Percentiles rank a stretch among this genome's conserved stretches.
phyloP scores from a whole-genome alignment of 257 asterid species.

The Craterostigma plantagineum region DNA sequence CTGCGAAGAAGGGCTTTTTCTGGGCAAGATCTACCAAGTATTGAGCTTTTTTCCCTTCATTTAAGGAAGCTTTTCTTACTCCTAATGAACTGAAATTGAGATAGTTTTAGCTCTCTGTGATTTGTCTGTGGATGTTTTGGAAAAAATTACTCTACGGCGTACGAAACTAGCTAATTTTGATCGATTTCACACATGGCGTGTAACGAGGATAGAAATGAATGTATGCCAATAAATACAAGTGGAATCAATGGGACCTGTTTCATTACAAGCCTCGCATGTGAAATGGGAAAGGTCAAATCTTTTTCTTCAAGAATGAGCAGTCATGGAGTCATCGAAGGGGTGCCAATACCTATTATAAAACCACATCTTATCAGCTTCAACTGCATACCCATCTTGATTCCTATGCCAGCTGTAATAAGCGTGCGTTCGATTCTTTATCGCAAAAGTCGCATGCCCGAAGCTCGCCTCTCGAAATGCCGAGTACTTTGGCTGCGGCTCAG shows the following conservation, averaged over 20 bases:
- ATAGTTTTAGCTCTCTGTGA: no score
- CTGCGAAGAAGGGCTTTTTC: constrained; percentile 33
- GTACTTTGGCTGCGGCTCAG: constrained; percentile 36
- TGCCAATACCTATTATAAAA: constrained; percentile 37
- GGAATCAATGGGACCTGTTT: no score
- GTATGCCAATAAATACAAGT: no score
- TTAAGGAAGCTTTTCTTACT: no score
- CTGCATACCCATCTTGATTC: constrained; percentile 30
- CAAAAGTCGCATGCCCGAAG: constrained; percentile 34
- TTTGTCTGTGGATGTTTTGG: no score
- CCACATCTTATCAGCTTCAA: constrained; percentile 47
- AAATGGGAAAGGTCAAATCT: no score
- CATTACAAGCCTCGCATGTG: no score
- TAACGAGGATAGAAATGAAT: no score
- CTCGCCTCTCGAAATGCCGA: constrained; percentile 39
- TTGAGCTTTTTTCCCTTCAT: constrained; percentile 13
- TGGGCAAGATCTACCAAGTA: constrained; percentile 52
- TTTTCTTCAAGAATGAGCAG: neutral
- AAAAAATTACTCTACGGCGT: no score
- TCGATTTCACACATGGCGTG: no score
- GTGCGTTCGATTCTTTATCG: constrained; percentile 29
- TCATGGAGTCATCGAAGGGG: constrained; percentile 32
- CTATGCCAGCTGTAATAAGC: constrained; percentile 34
- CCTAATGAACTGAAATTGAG: no score
- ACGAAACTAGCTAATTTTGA: no score